Conservation (phyloP, 441 rosid species). For the Dalechampia spathulata region DNA sequence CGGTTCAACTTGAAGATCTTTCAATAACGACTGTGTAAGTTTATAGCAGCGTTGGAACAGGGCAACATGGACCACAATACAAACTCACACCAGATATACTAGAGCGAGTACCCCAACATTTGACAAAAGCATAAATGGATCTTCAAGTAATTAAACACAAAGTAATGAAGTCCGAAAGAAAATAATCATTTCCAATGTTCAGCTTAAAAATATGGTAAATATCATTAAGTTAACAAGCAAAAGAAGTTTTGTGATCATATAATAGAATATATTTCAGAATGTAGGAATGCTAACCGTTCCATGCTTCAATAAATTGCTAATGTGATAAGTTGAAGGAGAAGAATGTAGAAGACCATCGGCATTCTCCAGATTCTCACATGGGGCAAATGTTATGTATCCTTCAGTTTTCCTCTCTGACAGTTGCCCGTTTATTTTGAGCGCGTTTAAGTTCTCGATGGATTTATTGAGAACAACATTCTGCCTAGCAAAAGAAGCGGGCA, state of each 20-base stretch:
- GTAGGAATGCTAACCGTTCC: constrained; percentile 56
- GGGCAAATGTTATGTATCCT: constrained; percentile 40
- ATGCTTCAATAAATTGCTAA: constrained; percentile 39
- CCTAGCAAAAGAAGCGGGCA: constrained; percentile 76
- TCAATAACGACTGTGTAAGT: background rate
- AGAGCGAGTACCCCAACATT: background rate
- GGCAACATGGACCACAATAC: background rate
- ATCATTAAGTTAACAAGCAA: background rate
- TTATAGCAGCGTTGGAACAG: background rate
- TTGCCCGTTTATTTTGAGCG: constrained; percentile 41
- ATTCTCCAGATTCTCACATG: constrained; percentile 35
- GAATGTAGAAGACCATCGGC: constrained; percentile 34
- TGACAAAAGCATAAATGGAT: background rate
- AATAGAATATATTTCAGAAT: constrained; percentile 9
- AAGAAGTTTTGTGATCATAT: constrained; percentile 4
- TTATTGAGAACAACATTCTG: constrained; percentile 24
- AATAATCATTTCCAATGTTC: background rate
- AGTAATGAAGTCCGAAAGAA: background rate
- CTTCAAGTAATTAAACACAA: background rate
- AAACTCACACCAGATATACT: background rate
- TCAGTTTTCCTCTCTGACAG: constrained; percentile 45
- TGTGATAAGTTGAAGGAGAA: constrained; percentile 32
- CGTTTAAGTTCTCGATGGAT: constrained; percentile 44
- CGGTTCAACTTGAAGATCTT: background rate
- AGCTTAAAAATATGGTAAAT: background rate